Conservation (phyloP, 2,329 filamentous ascomycete species). For the Clonostachys rhizophaga region DNA sequence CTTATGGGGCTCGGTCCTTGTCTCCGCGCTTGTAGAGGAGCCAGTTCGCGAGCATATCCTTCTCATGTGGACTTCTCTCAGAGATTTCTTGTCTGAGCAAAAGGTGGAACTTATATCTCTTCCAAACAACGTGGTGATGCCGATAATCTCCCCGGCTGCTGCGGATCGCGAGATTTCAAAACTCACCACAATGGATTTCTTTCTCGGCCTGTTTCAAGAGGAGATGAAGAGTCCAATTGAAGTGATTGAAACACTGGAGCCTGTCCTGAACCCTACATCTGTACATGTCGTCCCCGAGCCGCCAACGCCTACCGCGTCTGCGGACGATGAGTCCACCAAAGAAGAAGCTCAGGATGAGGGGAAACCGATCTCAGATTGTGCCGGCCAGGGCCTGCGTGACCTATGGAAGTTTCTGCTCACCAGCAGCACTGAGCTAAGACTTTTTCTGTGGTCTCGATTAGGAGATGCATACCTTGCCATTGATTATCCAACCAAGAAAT, state of each 20-base stretch:
- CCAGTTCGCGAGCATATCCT: slow-evolving; percentile 52
- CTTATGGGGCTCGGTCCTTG: slow-evolving; percentile 52
- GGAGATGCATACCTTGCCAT: slow-evolving; percentile 84
- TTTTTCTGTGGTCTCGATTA: slow-evolving; percentile 89
- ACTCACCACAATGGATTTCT: slow-evolving; percentile 94
- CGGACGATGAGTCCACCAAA: slow-evolving; percentile 9
- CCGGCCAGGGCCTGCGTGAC: slow-evolving; percentile 60
- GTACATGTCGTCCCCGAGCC: slow-evolving; percentile 28
- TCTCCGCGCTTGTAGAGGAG: slow-evolving; percentile 46
- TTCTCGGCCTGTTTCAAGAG: slow-evolving; percentile 81
- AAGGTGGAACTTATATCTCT: slow-evolving; percentile 49
- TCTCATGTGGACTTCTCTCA: slow-evolving; percentile 53
- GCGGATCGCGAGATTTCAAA: slow-evolving; percentile 89
- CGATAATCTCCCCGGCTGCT: slow-evolving; percentile 76
- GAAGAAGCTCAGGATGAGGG: slow-evolving; percentile 1
- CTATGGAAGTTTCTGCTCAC: slow-evolving; percentile 81
- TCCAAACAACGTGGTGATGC: slow-evolving; percentile 84
- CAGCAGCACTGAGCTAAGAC: slow-evolving; percentile 75
- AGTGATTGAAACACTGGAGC: slow-evolving; percentile 88
- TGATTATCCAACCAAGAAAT: slow-evolving; percentile 78
- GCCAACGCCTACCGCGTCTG: neutral
- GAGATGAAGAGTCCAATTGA: slow-evolving; percentile 75
- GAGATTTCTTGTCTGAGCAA: slow-evolving; percentile 41
- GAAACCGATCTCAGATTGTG: slow-evolving; percentile 44
- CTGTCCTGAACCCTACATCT: slow-evolving; percentile 73